Evolutionary conservation across 176 grass and related monocot species (phyloP).

Genomic region (Carex scoparia): DNA sequence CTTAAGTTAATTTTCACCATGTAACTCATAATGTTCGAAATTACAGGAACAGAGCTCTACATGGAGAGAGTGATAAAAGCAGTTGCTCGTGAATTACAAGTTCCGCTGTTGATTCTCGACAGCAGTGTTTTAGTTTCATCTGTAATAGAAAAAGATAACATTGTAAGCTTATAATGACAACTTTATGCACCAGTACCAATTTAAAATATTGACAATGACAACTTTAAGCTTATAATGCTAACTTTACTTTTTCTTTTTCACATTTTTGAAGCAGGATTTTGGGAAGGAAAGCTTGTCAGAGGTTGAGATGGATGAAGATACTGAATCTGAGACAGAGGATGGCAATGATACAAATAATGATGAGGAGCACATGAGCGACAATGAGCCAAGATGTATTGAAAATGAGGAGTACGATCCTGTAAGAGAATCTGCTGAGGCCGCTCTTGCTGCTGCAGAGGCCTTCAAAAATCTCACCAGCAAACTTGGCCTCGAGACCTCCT

Average conservation of each 20-base stretch:
- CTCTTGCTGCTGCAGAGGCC: constrained; percentile 22
- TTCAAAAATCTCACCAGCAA: constrained; percentile 48
- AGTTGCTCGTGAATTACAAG: constrained; percentile 68
- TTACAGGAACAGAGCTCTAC: constrained; percentile 93
- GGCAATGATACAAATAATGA: constrained; percentile 35
- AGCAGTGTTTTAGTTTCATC: constrained; percentile 80
- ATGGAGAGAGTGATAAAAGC: constrained; percentile 89
- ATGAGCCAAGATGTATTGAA: constrained; percentile 62
- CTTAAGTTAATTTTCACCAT: neutral
- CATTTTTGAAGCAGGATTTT: constrained; percentile 47
- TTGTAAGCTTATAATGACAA: neutral
- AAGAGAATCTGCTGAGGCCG: constrained; percentile 42
- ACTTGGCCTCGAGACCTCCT: constrained; percentile 60
- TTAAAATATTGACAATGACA: neutral
- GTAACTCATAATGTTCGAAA: neutral
- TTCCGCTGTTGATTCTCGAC: constrained; percentile 71
- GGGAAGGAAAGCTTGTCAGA: constrained; percentile 61
- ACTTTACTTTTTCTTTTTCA: neutral
- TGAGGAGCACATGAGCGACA: constrained; percentile 68
- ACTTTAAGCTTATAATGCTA: too few relatives aligned
- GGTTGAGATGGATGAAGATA: constrained; percentile 56
- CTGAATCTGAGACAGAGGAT: constrained; percentile 68
- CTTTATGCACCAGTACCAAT: neutral
- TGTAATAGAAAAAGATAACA: constrained; percentile 44
- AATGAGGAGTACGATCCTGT: constrained; percentile 68